Percentiles rank a stretch among this genome's conserved stretches.
These are phyloP conservation scores for Penicillium olsonii DNA, from an alignment of 2,329 filamentous ascomycete genomes.

Conservation along the genomic window DNA sequence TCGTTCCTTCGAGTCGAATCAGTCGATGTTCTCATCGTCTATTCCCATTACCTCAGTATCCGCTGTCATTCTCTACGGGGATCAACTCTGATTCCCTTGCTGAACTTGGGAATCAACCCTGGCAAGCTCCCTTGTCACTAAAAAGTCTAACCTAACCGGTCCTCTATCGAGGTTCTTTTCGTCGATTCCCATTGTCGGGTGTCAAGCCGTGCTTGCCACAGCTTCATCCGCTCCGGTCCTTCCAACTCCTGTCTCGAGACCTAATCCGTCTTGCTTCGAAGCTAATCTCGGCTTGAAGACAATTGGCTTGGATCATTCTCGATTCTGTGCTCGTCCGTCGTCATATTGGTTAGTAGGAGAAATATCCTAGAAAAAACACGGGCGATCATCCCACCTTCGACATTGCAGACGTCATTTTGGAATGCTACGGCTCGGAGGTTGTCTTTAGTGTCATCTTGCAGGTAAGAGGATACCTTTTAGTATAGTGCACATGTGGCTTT, in stretches of 20 bases:
- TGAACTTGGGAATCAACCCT: conserved; percentile 14
- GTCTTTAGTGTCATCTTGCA: conserved; percentile 25
- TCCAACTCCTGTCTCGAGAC: conserved; percentile 21
- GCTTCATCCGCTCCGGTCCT: conserved; percentile 21
- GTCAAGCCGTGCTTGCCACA: conserved; percentile 14
- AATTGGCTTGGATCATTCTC: conserved; percentile 17
- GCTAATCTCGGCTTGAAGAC: conserved; percentile 8
- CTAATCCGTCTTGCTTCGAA: conserved; percentile 18
- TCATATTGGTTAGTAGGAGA: conserved; percentile 3
- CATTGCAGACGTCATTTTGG: conserved; percentile 28
- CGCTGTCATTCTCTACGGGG: conserved; percentile 33
- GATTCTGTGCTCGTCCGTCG: conserved; percentile 7
- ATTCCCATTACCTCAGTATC: conserved; percentile 22
- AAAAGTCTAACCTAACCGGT: conserved; percentile 9
- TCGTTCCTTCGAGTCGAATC: conserved; percentile 45
- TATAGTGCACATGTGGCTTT: not conserved
- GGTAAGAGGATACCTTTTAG: conserved; percentile 20
- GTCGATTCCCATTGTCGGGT: conserved; percentile 11
- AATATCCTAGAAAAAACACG: conserved; percentile 12
- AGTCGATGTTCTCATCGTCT: conserved; percentile 36
- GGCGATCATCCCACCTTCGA: conserved; percentile 26
- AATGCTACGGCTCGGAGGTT: conserved; percentile 23
- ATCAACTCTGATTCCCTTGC: conserved; percentile 13
- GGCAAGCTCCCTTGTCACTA: conserved; percentile 15
- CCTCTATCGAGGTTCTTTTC: conserved; percentile 11